Conservation (phyloP, 139 green algal genomes). For the Protoeuglena noctilucae region DNA sequence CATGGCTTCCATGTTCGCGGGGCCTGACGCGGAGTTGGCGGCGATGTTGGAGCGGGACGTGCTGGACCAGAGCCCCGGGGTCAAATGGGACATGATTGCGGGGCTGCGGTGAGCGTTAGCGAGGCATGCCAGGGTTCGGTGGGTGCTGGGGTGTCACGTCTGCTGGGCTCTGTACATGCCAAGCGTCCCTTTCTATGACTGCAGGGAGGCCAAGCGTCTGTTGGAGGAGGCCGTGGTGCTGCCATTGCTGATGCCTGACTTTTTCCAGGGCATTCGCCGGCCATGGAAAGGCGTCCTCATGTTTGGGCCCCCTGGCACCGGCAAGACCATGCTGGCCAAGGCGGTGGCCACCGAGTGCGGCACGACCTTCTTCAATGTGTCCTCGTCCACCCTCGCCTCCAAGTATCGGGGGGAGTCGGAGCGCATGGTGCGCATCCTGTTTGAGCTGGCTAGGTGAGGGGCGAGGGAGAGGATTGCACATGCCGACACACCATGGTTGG, state of each 20-base stretch:
- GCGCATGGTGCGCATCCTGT: slow-evolving; percentile 67
- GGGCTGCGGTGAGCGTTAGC: too few relatives aligned
- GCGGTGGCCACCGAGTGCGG: slow-evolving; percentile 63
- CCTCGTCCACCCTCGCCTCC: slow-evolving; percentile 71
- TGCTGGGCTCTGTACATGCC: too few relatives aligned
- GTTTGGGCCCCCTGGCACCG: slow-evolving; percentile 83
- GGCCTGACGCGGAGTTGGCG: slow-evolving; percentile 55
- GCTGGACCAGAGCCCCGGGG: slow-evolving; percentile 43
- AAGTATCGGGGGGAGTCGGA: slow-evolving; percentile 71
- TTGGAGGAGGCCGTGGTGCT: slow-evolving; percentile 78
- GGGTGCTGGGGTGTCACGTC: too few relatives aligned
- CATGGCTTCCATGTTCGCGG: slow-evolving; percentile 30
- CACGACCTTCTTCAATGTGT: slow-evolving; percentile 93
- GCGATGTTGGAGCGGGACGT: slow-evolving; percentile 58
- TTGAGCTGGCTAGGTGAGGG: slow-evolving; percentile 74
- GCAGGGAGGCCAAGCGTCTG: slow-evolving; percentile 79
- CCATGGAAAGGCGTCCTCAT: slow-evolving; percentile 80
- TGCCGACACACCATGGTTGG: too few relatives aligned
- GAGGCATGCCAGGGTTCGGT: too few relatives aligned
- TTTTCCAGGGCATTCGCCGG: slow-evolving; percentile 73
- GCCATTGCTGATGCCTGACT: slow-evolving; percentile 70
- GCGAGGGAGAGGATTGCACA: too few relatives aligned
- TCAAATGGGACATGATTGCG: slow-evolving; percentile 62
- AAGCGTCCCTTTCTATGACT: too few relatives aligned
- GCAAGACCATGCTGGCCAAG: slow-evolving; percentile 86